Evolutionary conservation across 805 yeast species (phyloP), one percentile per base, ranked within the genome.

Genomic region (Nakazawaea laoshanensis): DNA sequence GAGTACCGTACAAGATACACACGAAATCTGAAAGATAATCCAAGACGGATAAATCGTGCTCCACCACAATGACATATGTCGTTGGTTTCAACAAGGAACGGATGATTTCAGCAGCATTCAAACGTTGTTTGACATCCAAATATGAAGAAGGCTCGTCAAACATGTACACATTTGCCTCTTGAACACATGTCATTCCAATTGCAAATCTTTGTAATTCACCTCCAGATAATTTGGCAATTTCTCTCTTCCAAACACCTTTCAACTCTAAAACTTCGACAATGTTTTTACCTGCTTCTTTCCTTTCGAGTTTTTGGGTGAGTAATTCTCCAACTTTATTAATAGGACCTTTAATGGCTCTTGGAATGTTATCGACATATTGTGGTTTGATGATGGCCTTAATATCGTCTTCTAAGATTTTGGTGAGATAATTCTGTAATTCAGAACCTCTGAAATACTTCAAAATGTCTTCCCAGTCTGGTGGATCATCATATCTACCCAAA

Each of bases 201-300:
- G 98, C 97, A 55, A 92, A 92, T 67, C 98, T 79, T 67, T 92
- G 98, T 57, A 92, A 70, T 65, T 92, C 98, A 61, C 98, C 98
- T 78, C 98, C 98, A 29, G 96, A 86, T 44, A 92, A 71, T 48
- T 85, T 82, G 32, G 73, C 69, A 30, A 92, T 83, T 43, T 92
- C 98, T 72, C 99, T 85, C 42, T 76, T 70, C 61, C 86, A 54
- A 30, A 92, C 80, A 42, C 74, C 70, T 42, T 64, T 64, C 52
- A 92, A 71, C 60, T 92, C 95, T 55, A 92, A 68, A 24, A 74
- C 67, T 24, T 67, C 70, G 41, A 85, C 60, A 41, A 85, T 72
- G 41, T 70, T 64, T 40, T 83, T 81, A 40, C 72, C 83, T 29
- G 59, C 70, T 16, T 74, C 79, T 21, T 65, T 65, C 57, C 89